Base-by-base conservation (phyloP, 163 green algal genomes). In the Scenedesmus sp. region DNA sequence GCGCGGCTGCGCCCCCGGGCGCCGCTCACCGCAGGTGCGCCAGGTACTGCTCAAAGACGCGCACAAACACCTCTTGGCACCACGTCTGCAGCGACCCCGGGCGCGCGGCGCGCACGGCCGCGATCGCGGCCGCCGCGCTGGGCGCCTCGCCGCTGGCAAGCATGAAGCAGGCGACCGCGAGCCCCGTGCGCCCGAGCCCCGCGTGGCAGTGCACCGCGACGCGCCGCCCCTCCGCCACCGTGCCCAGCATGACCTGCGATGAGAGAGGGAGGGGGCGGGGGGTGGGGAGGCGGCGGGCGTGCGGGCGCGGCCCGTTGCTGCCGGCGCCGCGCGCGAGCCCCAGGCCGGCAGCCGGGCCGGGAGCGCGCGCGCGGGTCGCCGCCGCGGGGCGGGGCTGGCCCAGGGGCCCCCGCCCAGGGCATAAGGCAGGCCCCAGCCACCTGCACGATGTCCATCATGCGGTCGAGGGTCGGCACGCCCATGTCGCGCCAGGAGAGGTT, bases 401-500 rank as follows among this genome's bases (percentile, higher is more conserved):
- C n/a, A n/a, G n/a, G n/a, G n/a, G n/a, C n/a, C n/a, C n/a, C n/a
- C n/a, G n/a, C n/a, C n/a, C n/a, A n/a, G n/a, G 10, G 51, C 54
- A 62, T 36, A 62, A 13, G 22, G n/a, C n/a, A n/a, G n/a, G n/a
- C n/a, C n/a, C n/a, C n/a, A 0, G 63, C 62, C 60, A 92, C 86
- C 84, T 95, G 88, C 51, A 95, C 89, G 67, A 94, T 89, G 72
- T 93, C 85, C 86, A 94, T 85, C 80, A 91, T 92, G 17, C 75
- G 66, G 20, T 88, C 83, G 48, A 95, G 79, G 6, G 76, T 82
- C 1, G 91, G 91, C 26, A 91, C 84, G 0, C 83, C 83, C 89
- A 95, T 94, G 83, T 95, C 91, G 22, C 80, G 75, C 89, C 91
- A 94, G 65, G 76, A 79, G 64, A 93, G 85, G 84, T 92, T 92